phyloP scores from a whole-genome alignment of 306 rosid genomes.

The Castanea mollissima region DNA sequence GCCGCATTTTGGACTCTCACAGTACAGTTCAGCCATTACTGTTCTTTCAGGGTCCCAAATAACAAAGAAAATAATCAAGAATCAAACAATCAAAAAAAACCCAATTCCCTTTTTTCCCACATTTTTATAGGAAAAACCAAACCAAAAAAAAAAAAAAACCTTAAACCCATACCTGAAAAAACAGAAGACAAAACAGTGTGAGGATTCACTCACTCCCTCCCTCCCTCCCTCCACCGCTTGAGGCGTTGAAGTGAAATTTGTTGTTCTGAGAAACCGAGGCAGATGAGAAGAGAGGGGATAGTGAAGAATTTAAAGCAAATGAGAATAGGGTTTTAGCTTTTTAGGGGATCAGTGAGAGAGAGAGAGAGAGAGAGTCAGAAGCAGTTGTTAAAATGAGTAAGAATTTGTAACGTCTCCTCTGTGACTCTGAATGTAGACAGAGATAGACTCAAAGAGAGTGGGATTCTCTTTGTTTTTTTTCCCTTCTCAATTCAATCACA shows the following conservation, averaged over 20 bases:
- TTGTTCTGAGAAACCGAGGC: constrained; percentile 6
- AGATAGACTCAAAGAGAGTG: no score
- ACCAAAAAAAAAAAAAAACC: no score
- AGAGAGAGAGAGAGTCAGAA: background rate
- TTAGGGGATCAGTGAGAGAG: background rate
- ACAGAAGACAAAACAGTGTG: no score
- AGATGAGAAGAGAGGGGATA: background rate
- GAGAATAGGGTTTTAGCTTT: background rate
- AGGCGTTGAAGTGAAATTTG: background rate
- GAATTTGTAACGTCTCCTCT: background rate
- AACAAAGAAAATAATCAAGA: background rate
- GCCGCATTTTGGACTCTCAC: background rate
- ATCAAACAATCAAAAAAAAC: background rate
- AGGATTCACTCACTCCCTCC: no score
- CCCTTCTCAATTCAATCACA: no score
- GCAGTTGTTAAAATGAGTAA: background rate
- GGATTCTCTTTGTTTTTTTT: no score
- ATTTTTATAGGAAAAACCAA: background rate
- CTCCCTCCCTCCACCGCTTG: background rate
- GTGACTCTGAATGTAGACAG: no score
- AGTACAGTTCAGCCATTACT: background rate
- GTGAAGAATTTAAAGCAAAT: background rate
- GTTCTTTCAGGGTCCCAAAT: background rate
- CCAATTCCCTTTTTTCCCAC: background rate
- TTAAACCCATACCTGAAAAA: background rate